Evolutionary conservation across 208 protist species (phyloP).

Genomic region (Crithidia fasciculata): DNA sequence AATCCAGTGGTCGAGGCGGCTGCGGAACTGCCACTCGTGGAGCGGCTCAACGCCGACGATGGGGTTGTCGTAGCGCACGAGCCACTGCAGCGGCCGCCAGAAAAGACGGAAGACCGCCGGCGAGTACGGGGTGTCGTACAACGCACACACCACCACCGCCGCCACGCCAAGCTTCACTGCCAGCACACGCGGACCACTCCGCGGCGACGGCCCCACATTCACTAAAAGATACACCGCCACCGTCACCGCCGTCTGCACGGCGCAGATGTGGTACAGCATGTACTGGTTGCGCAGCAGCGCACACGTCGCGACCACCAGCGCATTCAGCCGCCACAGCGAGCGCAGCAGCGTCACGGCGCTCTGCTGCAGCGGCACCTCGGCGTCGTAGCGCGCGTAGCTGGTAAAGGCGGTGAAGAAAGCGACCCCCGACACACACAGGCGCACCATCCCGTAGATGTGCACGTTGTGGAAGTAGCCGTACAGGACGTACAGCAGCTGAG

Average conservation of each 20-base stretch:
- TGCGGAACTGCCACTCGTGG: slow-evolving; percentile 86
- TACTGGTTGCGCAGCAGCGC: slow-evolving; percentile 62
- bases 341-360: slow-evolving; percentile 66
- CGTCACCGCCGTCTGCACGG: slow-evolving; percentile 89
- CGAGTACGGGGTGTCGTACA: slow-evolving; percentile 60
- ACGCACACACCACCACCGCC: slow-evolving; percentile 35
- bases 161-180: slow-evolving; percentile 40
- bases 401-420: slow-evolving; percentile 94
- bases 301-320: slow-evolving; percentile 72
- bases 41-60: slow-evolving; percentile 34
- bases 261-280: slow-evolving; percentile 94
- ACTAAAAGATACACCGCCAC: slow-evolving; percentile 60
- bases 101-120: slow-evolving; percentile 43
- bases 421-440: slow-evolving; percentile 90
- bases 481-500: slow-evolving; percentile 87
- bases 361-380: slow-evolving; percentile 26
- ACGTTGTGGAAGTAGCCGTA: slow-evolving; percentile 91
- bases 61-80: slow-evolving; percentile 62
- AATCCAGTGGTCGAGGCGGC: slow-evolving; percentile 78
- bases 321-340: slow-evolving; percentile 87
- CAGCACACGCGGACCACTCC: slow-evolving; percentile 31
- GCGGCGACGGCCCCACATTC: slow-evolving; percentile 32
- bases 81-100: slow-evolving; percentile 42
- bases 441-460: slow-evolving; percentile 80
- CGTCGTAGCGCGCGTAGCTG: slow-evolving; percentile 91